Conservation (phyloP, 768 basidiomycete genomes). For the Tephrocybe sp. region DNA sequence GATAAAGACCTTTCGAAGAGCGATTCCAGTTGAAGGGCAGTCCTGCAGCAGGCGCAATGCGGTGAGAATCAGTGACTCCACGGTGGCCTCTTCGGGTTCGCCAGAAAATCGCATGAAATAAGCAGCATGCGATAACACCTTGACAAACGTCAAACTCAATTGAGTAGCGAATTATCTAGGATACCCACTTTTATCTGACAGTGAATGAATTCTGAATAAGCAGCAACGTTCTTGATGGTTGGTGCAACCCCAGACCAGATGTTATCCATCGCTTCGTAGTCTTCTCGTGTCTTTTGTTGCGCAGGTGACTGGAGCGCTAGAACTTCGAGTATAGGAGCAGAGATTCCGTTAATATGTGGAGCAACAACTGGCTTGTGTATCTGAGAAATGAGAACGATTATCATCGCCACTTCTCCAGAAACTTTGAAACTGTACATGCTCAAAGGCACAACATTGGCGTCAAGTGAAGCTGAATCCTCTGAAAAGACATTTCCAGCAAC, state of each 20-base stretch:
- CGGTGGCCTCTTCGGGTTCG: constrained; percentile 68
- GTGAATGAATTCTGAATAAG: constrained; percentile 81
- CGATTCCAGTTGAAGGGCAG: constrained; percentile 82
- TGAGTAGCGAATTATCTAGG: neutral
- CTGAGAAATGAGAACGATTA: constrained; percentile 88
- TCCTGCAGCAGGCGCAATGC: constrained; percentile 90
- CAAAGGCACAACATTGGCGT: constrained; percentile 58
- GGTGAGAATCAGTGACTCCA: constrained; percentile 75
- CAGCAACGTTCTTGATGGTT: constrained; percentile 64
- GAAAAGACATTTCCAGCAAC: constrained; percentile 76
- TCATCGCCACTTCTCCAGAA: constrained; percentile 89
- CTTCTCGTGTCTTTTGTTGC: constrained; percentile 73
- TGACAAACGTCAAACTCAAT: constrained; percentile 9
- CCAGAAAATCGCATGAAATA: constrained; percentile 71
- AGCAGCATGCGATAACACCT: constrained; percentile 92
- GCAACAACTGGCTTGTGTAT: constrained; percentile 65
- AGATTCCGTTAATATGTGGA: constrained; percentile 63
- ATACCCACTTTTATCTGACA: constrained; percentile 84
- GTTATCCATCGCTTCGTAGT: constrained; percentile 77
- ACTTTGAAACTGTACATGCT: constrained; percentile 90
- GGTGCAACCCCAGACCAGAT: constrained; percentile 83
- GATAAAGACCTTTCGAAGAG: constrained; percentile 67
- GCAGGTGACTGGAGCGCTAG: constrained; percentile 78
- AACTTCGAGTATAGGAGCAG: constrained; percentile 77
- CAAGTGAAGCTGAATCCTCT: constrained; percentile 54